Conservation (phyloP, 306 rosid genomes). For the Corylus avellana region DNA sequence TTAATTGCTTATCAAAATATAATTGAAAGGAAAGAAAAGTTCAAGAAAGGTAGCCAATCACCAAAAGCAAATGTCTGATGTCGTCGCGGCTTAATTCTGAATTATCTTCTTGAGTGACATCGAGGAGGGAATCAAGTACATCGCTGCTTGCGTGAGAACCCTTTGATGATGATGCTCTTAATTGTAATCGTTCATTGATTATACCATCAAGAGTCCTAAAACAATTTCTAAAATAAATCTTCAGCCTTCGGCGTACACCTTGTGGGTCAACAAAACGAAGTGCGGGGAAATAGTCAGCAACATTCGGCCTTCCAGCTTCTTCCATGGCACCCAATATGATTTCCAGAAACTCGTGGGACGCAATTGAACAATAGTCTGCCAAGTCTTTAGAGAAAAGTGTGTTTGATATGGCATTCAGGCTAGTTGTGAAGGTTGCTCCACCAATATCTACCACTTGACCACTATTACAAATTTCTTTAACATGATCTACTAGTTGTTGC, state of each 20-base stretch:
- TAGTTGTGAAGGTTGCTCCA: neutral
- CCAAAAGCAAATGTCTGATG: neutral
- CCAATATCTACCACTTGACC: conserved; percentile 7
- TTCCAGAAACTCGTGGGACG: neutral
- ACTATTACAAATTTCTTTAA: neutral
- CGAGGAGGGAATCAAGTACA: conserved; percentile 24
- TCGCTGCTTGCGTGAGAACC: conserved; percentile 11
- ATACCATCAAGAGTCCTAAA: conserved; percentile 7
- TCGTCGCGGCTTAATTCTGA: neutral
- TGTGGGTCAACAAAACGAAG: conserved; percentile 6
- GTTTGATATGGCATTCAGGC: conserved; percentile 14
- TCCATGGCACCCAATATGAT: neutral
- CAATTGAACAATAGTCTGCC: neutral
- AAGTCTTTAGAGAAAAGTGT: conserved; percentile 27
- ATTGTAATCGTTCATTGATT: conserved; percentile 12
- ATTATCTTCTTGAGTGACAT: neutral
- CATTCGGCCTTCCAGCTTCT: conserved; percentile 6
- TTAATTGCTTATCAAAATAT: neutral
- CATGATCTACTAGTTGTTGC: neutral
- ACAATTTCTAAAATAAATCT: too few relatives aligned
- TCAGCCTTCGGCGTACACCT: neutral
- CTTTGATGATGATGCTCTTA: neutral
- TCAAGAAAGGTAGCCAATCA: neutral
- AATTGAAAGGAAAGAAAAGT: neutral
- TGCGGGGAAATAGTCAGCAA: conserved; percentile 9